Conservation (phyloP, 257 asterid genomes). For the Forsythia suspensa region DNA sequence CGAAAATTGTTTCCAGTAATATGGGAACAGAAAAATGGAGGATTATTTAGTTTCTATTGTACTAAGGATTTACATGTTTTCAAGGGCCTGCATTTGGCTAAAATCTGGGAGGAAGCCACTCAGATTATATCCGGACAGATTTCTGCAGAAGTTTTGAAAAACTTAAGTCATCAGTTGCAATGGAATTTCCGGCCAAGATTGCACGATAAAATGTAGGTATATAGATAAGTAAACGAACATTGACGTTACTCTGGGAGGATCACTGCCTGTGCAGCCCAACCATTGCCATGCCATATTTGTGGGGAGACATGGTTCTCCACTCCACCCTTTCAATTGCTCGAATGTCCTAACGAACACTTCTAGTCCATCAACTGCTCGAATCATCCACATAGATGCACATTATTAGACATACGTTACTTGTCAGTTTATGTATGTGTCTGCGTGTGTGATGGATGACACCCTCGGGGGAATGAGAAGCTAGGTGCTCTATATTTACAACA, state of each 20-base stretch:
- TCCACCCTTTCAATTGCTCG: slow-evolving; percentile 21
- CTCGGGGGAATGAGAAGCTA: too few relatives aligned
- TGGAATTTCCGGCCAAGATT: neutral
- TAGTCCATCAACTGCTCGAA: slow-evolving; percentile 18
- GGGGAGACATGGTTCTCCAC: slow-evolving; percentile 28
- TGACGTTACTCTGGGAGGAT: slow-evolving; percentile 24
- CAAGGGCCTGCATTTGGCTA: slow-evolving; percentile 29
- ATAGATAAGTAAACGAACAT: neutral
- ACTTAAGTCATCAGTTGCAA: neutral
- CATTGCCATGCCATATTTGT: slow-evolving; percentile 20
- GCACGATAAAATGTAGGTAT: neutral
- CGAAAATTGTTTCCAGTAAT: neutral
- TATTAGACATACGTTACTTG: neutral
- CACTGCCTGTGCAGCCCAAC: slow-evolving; percentile 15
- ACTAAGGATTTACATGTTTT: neutral
- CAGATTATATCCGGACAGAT: slow-evolving; percentile 21
- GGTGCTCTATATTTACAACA: too few relatives aligned
- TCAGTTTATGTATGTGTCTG: neutral
- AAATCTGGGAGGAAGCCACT: slow-evolving; percentile 16
- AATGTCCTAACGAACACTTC: neutral
- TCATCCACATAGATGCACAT: neutral
- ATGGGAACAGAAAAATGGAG: neutral
- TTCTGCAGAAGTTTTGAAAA: slow-evolving; percentile 9
- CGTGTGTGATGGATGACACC: too few relatives aligned
- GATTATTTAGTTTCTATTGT: neutral